These are phyloP conservation scores for Paspalum notatum DNA, from an alignment of 176 grass and related monocot species.

Conservation along the genomic window DNA sequence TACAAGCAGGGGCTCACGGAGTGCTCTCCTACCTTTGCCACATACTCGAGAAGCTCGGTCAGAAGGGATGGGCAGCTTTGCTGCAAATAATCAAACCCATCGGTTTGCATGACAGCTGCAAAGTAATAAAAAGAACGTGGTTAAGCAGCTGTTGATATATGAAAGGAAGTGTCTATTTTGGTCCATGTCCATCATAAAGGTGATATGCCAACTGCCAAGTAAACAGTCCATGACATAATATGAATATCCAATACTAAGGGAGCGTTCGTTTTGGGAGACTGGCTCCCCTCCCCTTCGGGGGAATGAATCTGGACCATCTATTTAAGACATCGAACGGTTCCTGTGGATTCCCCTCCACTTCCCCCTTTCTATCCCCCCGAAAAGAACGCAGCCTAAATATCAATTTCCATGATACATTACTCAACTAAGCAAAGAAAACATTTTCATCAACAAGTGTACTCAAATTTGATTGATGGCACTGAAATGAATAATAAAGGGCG, in stretches of 20 bases:
- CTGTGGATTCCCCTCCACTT: too few relatives aligned
- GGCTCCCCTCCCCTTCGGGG: too few relatives aligned
- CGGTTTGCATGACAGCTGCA: conserved; percentile 98
- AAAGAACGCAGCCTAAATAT: too few relatives aligned
- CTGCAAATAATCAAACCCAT: conserved; percentile 98
- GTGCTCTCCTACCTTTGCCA: conserved; percentile 86
- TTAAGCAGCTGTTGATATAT: conserved; percentile 5
- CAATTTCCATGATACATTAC: background rate
- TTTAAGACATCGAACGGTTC: too few relatives aligned
- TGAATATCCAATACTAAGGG: conserved; percentile 1
- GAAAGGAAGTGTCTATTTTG: background rate
- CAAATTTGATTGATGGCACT: background rate
- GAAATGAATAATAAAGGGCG: background rate
- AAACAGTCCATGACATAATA: background rate
- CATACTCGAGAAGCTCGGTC: conserved; percentile 91
- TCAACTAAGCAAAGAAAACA: background rate
- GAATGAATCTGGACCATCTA: too few relatives aligned
- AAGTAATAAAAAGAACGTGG: conserved; percentile 31
- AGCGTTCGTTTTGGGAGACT: too few relatives aligned
- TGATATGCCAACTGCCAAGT: background rate
- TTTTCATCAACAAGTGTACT: background rate
- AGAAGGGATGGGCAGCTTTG: conserved; percentile 89
- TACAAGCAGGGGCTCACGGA: conserved; percentile 60
- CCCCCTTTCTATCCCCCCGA: too few relatives aligned
- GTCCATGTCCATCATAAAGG: background rate